Evolutionary conservation across 805 yeast genomes (phyloP).

Genomic region (Starmerella asiatica): DNA sequence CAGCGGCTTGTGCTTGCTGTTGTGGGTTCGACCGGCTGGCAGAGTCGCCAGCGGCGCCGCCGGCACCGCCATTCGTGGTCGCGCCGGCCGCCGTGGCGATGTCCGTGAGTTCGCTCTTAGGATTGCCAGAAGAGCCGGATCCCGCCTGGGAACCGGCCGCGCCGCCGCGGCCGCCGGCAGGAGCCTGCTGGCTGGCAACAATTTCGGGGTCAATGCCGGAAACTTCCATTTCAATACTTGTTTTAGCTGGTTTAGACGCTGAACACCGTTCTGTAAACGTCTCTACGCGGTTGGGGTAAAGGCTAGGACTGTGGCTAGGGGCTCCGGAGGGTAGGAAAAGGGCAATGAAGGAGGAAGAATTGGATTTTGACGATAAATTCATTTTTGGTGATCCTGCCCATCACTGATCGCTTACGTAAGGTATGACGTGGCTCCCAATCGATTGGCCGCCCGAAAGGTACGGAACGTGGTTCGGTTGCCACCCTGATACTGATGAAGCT

Average conservation of each 20-base stretch:
- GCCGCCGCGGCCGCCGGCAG: constrained; percentile 10
- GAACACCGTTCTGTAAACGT: constrained; percentile 11
- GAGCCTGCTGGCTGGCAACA: constrained; percentile 23
- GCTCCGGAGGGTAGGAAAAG: constrained; percentile 18
- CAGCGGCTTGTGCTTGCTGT: constrained; percentile 11
- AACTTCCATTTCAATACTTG: constrained; percentile 18
- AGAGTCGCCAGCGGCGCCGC: constrained; percentile 8
- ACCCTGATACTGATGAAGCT: too few relatives aligned
- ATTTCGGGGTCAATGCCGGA: constrained; percentile 27
- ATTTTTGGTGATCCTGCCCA: background rate
- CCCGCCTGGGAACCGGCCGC: constrained; percentile 12
- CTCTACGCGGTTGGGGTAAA: constrained; percentile 20
- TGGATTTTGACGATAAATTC: background rate
- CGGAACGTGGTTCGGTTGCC: too few relatives aligned
- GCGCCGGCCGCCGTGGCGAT: background rate
- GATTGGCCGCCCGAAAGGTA: too few relatives aligned
- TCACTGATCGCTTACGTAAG: background rate
- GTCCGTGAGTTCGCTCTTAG: constrained; percentile 5
- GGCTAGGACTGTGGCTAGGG: constrained; percentile 21
- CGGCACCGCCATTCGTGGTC: constrained; percentile 1
- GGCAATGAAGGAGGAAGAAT: constrained; percentile 3
- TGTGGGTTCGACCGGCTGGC: constrained; percentile 8
- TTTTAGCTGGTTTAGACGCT: background rate
- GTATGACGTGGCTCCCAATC: too few relatives aligned
- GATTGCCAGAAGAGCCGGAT: constrained; percentile 1